A percentile compares a stretch with the other conserved stretches of the same genome.
Conservation (phyloP, 2,329 filamentous ascomycete genomes). For the Botrytis aclada region DNA sequence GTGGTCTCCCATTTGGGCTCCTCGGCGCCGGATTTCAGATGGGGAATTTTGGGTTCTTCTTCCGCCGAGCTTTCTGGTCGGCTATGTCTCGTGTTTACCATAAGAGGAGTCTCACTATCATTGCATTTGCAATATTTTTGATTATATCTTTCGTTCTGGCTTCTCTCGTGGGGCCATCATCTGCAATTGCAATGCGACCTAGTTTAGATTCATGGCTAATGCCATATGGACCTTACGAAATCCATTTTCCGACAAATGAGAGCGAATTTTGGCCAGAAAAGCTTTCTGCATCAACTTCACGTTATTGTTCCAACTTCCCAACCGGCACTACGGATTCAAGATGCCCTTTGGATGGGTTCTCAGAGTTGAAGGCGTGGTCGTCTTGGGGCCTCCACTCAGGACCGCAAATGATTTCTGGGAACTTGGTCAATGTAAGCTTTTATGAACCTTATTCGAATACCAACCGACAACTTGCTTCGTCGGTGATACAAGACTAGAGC, state of each 20-base stretch:
- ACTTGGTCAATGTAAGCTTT: neutral
- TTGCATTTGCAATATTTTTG: neutral
- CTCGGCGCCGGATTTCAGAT: neutral
- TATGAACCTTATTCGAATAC: neutral
- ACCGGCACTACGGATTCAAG: neutral
- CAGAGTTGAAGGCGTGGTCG: neutral
- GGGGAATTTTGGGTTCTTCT: neutral
- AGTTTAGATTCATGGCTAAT: neutral
- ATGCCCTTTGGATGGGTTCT: neutral
- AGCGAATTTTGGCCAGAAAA: neutral
- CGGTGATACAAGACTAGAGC: neutral
- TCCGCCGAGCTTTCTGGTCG: constrained; percentile 2
- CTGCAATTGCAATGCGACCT: neutral
- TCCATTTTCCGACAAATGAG: neutral
- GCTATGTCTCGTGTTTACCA: neutral
- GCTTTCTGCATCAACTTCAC: neutral
- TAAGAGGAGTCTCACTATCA: neutral
- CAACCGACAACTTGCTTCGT: neutral
- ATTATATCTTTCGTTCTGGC: neutral
- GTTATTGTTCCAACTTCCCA: neutral
- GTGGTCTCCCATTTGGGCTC: neutral
- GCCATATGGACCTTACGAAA: no score
- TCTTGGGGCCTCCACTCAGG: neutral
- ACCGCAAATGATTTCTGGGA: neutral
- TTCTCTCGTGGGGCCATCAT: neutral